Base-by-base conservation (phyloP, 176 grass and related monocot genomes). In the Paspalum notatum region DNA sequence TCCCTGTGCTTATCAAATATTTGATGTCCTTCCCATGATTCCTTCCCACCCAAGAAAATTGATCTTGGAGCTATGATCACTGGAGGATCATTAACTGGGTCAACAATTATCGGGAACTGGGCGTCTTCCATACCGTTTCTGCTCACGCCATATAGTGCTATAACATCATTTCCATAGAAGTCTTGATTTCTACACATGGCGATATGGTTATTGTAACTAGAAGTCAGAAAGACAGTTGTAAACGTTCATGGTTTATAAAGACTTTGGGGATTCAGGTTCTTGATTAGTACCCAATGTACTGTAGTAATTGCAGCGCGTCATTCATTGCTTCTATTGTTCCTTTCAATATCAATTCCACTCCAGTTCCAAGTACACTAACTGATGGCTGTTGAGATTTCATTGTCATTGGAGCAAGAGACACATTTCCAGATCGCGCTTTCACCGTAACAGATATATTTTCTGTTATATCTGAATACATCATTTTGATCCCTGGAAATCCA, bases 381-480 rank as follows among this genome's bases (percentile, higher is more conserved):
- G 65, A 71, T 42, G 78, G 53, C 26, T 88, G 84, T 16, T 78
- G 87, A 81, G 91, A 58, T 72, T 97, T 86, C 85, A 91, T 88
- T 54, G 81, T 75, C 52, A 88, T 75, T 25, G 91, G 88, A 84
- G 91, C 85, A 82, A 97, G 82, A 76, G 55, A 91, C 27, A 94
- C 69, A 42, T 49, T 93, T 37, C 94, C 94, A 26, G 27, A 91
- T 62, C 84, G 64, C 66, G 91, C 87, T 74, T 63, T 88, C 72
- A 91, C 78, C 67, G 66, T 91, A 74, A 97, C 91, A 37, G 94
- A 97, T 65, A 97, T 84, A 68, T 94, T 97, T 88, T 89, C 89
- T 54, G 67, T 47, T 42, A 21, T 48, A 71, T 97, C 86, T 16
- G 94, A 91, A 82, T 97, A 89, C n/a, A 62, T 62, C 48, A 93